Conservation (phyloP, 169 alveolate species). For the Plasmodium coatneyi region DNA sequence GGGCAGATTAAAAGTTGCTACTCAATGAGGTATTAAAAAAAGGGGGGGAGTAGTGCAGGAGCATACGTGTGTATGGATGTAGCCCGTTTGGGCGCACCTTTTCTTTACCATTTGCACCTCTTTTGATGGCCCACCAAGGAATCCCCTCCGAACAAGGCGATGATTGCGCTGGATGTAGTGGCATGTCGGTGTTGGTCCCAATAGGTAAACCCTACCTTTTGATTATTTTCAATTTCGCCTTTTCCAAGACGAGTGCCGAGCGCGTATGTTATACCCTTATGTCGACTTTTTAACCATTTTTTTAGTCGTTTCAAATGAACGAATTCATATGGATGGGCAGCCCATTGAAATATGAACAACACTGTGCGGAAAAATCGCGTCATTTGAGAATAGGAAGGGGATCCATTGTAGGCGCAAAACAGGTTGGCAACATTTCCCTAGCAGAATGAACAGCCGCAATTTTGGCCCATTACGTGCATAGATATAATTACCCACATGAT, state of each 20-base stretch:
- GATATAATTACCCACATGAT: not conserved
- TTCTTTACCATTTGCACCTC: not conserved
- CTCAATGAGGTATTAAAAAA: conserved; percentile 5
- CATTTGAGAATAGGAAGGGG: not conserved
- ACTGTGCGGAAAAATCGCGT: not conserved
- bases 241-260: not conserved
- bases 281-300: not conserved
- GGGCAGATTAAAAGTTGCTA: conserved; percentile 36
- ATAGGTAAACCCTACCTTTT: not conserved
- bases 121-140: not conserved
- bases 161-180: not conserved
- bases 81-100: not conserved
- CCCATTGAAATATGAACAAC: not conserved
- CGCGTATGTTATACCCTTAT: not conserved
- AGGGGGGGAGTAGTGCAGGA: no score
- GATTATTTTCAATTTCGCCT: not conserved
- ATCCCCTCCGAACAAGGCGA: not conserved
- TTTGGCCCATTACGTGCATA: not conserved
- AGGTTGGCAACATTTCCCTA: not conserved
- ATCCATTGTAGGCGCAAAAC: not conserved
- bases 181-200: not conserved
- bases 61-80: not conserved
- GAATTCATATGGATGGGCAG: not conserved
- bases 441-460: not conserved
- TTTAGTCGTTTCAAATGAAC: not conserved